These are phyloP conservation scores for Cyberlindnera maclurae DNA, from an alignment of 805 yeast species.

Conservation along the genomic window DNA sequence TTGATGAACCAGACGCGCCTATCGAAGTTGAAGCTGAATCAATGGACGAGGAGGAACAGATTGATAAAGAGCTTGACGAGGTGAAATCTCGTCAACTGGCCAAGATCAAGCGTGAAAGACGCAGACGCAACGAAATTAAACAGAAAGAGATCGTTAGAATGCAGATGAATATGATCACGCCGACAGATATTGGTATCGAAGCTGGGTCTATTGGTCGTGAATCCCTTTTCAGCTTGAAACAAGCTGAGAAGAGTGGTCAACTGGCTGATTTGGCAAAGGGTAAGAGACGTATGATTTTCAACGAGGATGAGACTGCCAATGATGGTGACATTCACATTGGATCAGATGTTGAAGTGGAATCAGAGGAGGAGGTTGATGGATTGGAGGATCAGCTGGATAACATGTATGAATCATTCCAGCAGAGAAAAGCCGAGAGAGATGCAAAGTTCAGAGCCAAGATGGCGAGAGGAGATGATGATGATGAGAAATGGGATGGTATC, in stretches of 20 bases:
- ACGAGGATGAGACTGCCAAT: conserved; percentile 43
- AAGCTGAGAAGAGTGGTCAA: conserved; percentile 86
- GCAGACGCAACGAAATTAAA: conserved; percentile 72
- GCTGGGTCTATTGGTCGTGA: conserved; percentile 78
- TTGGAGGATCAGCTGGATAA: conserved; percentile 77
- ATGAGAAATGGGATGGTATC: conserved; percentile 75
- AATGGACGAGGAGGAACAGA: conserved; percentile 80
- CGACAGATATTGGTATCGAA: conserved; percentile 87
- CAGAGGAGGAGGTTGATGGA: conserved; percentile 50
- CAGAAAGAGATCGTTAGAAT: conserved; percentile 84
- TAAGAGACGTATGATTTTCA: conserved; percentile 56
- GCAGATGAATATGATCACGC: conserved; percentile 95
- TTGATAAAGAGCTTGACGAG: conserved; percentile 77
- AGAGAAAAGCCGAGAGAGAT: conserved; percentile 58
- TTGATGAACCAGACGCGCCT: conserved; percentile 47
- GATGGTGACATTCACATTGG: conserved; percentile 54
- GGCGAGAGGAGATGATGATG: conserved; percentile 70
- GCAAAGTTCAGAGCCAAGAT: conserved; percentile 62
- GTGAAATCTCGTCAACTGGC: conserved; percentile 64
- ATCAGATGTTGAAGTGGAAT: conserved; percentile 34
- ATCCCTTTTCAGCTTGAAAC: conserved; percentile 70
- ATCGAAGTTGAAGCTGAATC: conserved; percentile 50
- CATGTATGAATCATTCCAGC: conserved; percentile 72
- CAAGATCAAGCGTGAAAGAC: conserved; percentile 70
- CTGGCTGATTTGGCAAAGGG: conserved; percentile 69